Evolutionary conservation across 164 flowering plant genomes (phyloP), one percentile per base, ranked within the genome.

Genomic region (Berberis thunbergii): DNA sequence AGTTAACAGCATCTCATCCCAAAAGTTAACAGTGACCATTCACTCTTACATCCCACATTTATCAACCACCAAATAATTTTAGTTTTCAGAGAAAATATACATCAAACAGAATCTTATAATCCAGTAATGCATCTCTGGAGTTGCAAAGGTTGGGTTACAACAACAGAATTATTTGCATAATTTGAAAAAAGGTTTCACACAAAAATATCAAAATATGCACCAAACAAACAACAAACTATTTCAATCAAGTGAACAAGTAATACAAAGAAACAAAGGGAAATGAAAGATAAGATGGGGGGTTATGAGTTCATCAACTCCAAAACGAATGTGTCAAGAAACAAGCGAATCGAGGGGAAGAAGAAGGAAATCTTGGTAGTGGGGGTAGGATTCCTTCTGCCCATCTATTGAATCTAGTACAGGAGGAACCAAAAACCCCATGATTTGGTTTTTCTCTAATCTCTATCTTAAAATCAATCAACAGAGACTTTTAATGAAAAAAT

Each of bases 321-420:
- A 10, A 92, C 74, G 69, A 85, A 84, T 76, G 87, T 80, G 65
- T 89, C 98, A 41, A 93, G 87, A 46, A 88, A 78, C 76, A 81
- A 88, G 1, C 98, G 80, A 56, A 85, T 75, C 7, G 84, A 13
- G 2, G 87, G 96, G 75, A 92, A 92, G 80, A 54, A 75, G 64
- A 4, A 43, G 38, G 76, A 83, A 89, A 79, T 93, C 98, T 56
- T 71, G 69, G 60, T 80, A 83, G 11, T 61, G 57, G 2, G 98
- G 90, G 72, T 70, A 82, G 1, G 91, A 79, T 82, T 93, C 98
- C 3, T 76, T 63, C 61, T 84, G 77, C 93, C 86, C 86, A n/a
- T 82, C 70, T 26, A 85, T 66, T 43, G 76, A 69, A 55, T 60
- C 64, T 43, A 72, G 1, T 7, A 13, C 54, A 12, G 74, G 75